A percentile compares a stretch with the other conserved stretches of the same genome.
These are phyloP conservation scores for Bonia amplexicaulis DNA, from an alignment of 176 grass and related monocot genomes.

Conservation along the genomic window DNA sequence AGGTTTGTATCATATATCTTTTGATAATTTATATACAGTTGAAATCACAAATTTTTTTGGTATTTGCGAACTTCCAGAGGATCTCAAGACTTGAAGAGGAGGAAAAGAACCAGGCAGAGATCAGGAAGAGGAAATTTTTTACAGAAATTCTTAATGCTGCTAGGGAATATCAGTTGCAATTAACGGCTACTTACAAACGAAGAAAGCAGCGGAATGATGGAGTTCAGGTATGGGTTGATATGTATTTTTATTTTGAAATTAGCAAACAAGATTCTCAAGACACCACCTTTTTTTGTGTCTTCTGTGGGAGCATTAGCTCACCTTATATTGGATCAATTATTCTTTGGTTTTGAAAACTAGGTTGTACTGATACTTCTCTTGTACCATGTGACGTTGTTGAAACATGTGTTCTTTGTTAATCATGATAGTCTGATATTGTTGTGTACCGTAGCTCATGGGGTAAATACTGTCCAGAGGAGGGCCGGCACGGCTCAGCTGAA, in stretches of 20 bases:
- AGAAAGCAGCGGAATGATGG: conserved; percentile 96
- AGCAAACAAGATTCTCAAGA: neutral
- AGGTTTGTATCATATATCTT: conserved; percentile 55
- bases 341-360: neutral
- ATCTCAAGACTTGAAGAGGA: conserved; percentile 92
- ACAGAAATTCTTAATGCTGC: conserved; percentile 90
- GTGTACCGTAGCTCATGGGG: too few species aligned
- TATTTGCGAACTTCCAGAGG: conserved; percentile 48
- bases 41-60: conserved; percentile 12
- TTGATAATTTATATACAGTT: conserved; percentile 17
- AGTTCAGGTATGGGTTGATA: conserved; percentile 61
- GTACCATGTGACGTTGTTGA: neutral
- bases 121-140: conserved; percentile 93
- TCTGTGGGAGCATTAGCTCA: neutral
- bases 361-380: neutral
- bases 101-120: conserved; percentile 84
- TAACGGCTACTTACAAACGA: conserved; percentile 65
- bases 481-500: too few species aligned
- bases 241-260: neutral
- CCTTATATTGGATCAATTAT: neutral
- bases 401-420: neutral
- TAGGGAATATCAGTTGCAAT: conserved; percentile 79
- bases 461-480: too few species aligned
- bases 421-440: neutral
- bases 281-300: neutral